Percentiles rank a stretch among this genome's conserved stretches.
Evolutionary conservation across 352 stramenopile genomes (phyloP).

Genomic region (Phytophthora kernoviae): DNA sequence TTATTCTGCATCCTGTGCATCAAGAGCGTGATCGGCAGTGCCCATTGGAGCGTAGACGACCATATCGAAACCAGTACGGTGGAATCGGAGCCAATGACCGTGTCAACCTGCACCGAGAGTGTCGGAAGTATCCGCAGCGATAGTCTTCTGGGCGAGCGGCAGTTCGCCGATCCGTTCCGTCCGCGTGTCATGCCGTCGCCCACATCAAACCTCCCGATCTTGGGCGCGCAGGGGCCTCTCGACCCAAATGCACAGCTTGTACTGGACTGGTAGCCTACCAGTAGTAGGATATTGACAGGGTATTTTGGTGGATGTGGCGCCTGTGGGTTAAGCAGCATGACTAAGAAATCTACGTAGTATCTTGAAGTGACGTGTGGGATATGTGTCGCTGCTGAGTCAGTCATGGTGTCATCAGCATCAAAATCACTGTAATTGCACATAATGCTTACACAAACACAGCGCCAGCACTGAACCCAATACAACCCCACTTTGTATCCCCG

Average conservation of each 20-base stretch:
- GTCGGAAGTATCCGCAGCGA: constrained; percentile 23
- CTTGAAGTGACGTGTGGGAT: not conserved
- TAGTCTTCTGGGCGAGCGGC: constrained; percentile 24
- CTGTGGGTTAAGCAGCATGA: not conserved
- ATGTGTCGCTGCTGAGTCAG: not conserved
- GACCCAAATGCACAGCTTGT: constrained; percentile 20
- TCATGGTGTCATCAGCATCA: not conserved
- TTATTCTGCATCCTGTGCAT: constrained; percentile 44
- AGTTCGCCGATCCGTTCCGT: constrained; percentile 20
- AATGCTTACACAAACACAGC: too few species aligned
- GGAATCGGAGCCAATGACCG: constrained; percentile 5
- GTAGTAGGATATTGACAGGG: not conserved
- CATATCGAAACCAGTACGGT: not conserved
- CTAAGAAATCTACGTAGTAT: not conserved
- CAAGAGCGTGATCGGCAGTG: constrained; percentile 24
- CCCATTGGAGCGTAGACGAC: constrained; percentile 5
- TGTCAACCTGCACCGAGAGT: constrained; percentile 18
- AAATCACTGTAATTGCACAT: too few species aligned
- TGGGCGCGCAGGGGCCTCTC: constrained; percentile 13
- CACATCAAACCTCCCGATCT: constrained; percentile 20
- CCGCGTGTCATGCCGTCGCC: constrained; percentile 23
- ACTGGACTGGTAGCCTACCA: constrained; percentile 22
- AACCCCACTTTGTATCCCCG: too few species aligned
- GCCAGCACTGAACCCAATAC: too few species aligned
- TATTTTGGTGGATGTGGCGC: not conserved